Conservation (phyloP, 2,329 filamentous ascomycete species). For the Verticillium nubilum region DNA sequence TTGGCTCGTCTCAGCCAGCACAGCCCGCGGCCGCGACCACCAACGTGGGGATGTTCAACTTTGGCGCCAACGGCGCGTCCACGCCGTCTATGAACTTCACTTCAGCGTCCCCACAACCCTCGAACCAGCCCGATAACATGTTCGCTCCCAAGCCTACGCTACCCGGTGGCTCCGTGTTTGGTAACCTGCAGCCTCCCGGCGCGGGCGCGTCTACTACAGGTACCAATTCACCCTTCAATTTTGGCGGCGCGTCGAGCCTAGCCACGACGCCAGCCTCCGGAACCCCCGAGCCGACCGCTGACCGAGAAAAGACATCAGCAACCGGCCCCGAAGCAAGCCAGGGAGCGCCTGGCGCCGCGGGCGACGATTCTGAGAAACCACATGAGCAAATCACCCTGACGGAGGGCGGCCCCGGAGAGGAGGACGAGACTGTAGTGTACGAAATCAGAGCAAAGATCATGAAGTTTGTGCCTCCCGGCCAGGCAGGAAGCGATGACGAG, state of each 20-base stretch:
- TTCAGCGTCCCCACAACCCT: conserved; percentile 5
- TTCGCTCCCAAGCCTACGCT: conserved; percentile 15
- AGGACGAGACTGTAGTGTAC: conserved; percentile 65
- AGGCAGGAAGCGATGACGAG: conserved; percentile 32
- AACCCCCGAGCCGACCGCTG: conserved; percentile 50
- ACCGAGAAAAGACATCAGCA: conserved; percentile 21
- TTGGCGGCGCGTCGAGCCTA: conserved; percentile 55
- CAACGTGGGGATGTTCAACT: conserved; percentile 2
- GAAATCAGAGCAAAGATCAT: conserved; percentile 67
- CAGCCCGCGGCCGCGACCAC: not conserved
- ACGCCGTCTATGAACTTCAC: not conserved
- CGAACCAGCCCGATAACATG: conserved; percentile 6
- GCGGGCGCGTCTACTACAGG: conserved; percentile 38
- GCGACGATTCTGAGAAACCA: conserved; percentile 51
- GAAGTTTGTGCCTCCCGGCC: conserved; percentile 47
- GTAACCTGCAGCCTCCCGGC: conserved; percentile 34
- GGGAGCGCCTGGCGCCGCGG: conserved; percentile 13
- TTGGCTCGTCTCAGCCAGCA: conserved; percentile 3
- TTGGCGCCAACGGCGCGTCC: conserved; percentile 6
- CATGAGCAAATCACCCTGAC: conserved; percentile 68
- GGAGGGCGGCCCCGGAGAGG: conserved; percentile 60
- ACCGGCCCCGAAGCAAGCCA: conserved; percentile 9
- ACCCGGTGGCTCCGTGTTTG: conserved; percentile 23
- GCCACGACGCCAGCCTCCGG: conserved; percentile 54
- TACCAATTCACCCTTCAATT: conserved; percentile 48